Conservation (phyloP, 225 moss, liverwort and hornwort genomes). For the Pleurozium schreberi region DNA sequence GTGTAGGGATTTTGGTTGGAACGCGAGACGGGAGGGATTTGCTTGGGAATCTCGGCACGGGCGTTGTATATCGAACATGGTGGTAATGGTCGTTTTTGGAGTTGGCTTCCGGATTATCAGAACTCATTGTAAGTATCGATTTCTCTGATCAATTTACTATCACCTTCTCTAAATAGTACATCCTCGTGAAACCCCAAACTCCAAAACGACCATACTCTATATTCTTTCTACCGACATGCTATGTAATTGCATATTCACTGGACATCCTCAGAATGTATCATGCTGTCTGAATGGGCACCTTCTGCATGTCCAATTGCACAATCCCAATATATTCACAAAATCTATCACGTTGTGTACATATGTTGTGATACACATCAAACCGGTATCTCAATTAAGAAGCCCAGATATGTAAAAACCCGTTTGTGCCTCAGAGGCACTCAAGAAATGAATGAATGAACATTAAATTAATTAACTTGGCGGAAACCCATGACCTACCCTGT, state of each 20-base stretch:
- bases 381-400: neutral
- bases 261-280: neutral
- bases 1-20: slow-evolving; percentile 37
- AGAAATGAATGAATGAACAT: neutral
- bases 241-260: neutral
- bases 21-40: slow-evolving; percentile 21
- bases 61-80: slow-evolving; percentile 10
- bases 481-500: neutral
- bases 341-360: neutral
- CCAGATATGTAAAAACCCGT: neutral
- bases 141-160: too few relatives aligned
- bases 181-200: neutral
- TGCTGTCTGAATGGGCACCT: neutral
- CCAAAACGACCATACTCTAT: neutral
- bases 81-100: slow-evolving; percentile 1
- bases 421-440: neutral
- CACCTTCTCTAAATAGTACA: neutral
- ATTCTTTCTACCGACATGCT: neutral
- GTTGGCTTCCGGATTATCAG: neutral
- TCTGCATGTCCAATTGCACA: neutral
- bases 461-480: neutral
- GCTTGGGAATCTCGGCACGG: slow-evolving; percentile 25
- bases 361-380: neutral
- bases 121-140: slow-evolving; percentile 14
- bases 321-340: neutral